Evolutionary conservation across 2,329 filamentous ascomycete species (phyloP).

Genomic region (Xylariaceae sp.): DNA sequence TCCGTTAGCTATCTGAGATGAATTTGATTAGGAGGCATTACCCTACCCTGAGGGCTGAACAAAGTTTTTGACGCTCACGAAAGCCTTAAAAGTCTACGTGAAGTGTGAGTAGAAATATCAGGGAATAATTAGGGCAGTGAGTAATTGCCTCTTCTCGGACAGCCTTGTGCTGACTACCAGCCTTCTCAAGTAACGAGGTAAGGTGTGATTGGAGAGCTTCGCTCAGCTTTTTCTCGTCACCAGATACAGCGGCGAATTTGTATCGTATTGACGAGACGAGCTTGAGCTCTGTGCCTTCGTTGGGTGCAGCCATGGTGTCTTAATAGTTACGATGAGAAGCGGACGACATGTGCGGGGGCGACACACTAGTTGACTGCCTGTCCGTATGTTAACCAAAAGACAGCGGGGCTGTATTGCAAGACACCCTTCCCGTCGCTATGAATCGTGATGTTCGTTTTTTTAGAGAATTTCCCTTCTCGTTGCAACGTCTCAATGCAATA

Average conservation of each 20-base stretch:
- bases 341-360: neutral
- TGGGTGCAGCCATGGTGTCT: conserved; percentile 39
- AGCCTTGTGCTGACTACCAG: conserved; percentile 77
- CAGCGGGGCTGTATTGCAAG: neutral
- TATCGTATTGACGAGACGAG: conserved; percentile 44
- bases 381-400: neutral
- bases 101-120: conserved; percentile 27
- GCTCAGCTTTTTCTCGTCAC: conserved; percentile 84
- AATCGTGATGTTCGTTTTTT: neutral
- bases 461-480: too few species aligned
- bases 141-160: conserved; percentile 65
- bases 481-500: neutral
- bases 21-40: conserved; percentile 2
- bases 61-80: conserved; percentile 61
- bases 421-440: neutral
- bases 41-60: conserved; percentile 58
- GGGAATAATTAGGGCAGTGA: neutral
- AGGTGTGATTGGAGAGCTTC: conserved; percentile 80
- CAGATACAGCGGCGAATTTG: conserved; percentile 56
- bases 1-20: conserved; percentile 20
- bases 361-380: neutral
- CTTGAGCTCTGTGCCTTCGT: conserved; percentile 41
- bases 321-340: neutral
- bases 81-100: conserved; percentile 56
- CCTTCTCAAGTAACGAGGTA: conserved; percentile 82